A percentile compares a stretch with the other conserved stretches of the same genome.
Evolutionary conservation across 192 early-diverging fungal species (phyloP).

Genomic region (Gamsiella multidivaricata): DNA sequence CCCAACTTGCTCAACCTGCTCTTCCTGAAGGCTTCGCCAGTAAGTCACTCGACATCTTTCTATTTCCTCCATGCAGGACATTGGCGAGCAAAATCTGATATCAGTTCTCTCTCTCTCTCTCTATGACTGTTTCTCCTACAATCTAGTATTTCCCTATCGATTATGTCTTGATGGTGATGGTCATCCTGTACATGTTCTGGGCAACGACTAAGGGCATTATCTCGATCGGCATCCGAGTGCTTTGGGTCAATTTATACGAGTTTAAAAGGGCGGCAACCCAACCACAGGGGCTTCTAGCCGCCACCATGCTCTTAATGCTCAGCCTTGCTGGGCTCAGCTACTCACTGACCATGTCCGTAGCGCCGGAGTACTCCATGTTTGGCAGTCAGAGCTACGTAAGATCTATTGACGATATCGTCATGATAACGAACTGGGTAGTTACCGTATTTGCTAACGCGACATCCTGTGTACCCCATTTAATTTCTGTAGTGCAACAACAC

Average conservation of each 20-base stretch:
- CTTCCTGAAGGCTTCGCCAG: slow-evolving; percentile 59
- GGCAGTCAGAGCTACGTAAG: slow-evolving; percentile 70
- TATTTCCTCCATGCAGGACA: no score
- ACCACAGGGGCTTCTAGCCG: slow-evolving; percentile 68
- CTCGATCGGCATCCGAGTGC: slow-evolving; percentile 63
- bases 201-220: slow-evolving; percentile 66
- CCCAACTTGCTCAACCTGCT: slow-evolving; percentile 65
- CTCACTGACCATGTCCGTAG: slow-evolving; percentile 62
- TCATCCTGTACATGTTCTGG: slow-evolving; percentile 66
- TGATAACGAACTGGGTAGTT: no score
- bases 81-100: no score
- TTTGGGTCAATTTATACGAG: slow-evolving; percentile 67
- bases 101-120: not conserved
- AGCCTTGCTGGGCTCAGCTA: slow-evolving; percentile 65
- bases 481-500: slow-evolving; percentile 64
- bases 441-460: no score
- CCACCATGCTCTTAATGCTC: slow-evolving; percentile 60
- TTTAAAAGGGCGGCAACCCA: slow-evolving; percentile 60
- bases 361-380: slow-evolving; percentile 72
- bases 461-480: not conserved
- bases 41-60: no score
- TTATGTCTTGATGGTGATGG: slow-evolving; percentile 58
- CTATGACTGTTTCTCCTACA: not conserved
- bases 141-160: slow-evolving; percentile 65
- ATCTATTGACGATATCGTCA: slow-evolving; percentile 1